These are phyloP conservation scores for Yamadazyma pseudoaaseri DNA, from an alignment of 1,139 yeast species.

Conservation along the genomic window DNA sequence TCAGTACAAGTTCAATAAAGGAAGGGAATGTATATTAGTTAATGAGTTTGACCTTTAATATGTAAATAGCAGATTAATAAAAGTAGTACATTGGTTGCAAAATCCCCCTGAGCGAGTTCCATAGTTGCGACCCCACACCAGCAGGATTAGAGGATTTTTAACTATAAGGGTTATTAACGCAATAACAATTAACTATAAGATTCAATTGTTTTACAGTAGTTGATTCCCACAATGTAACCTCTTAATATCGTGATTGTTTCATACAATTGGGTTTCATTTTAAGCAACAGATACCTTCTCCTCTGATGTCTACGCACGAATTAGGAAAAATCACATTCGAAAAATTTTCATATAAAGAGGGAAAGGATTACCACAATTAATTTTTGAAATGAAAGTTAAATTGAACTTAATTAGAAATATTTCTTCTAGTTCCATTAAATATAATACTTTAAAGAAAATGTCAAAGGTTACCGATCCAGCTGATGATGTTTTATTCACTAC, in stretches of 20 bases:
- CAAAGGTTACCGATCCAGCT: constrained; percentile 3
- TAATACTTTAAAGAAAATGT: constrained; percentile 2
- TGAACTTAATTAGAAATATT: constrained; percentile 3
- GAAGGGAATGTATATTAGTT: constrained; percentile 30
- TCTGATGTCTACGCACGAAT: constrained; percentile 2
- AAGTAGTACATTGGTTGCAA: no score
- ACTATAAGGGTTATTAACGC: no score
- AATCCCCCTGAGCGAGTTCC: no score
- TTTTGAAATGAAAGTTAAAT: constrained; percentile 5
- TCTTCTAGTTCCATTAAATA: constrained; percentile 3
- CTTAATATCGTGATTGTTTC: no score
- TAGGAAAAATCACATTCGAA: constrained; percentile 5
- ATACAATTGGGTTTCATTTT: no score
- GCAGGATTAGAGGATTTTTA: no score
- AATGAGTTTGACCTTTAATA: constrained; percentile 17
- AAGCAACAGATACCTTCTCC: no score
- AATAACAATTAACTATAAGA: no score
- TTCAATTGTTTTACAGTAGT: no score
- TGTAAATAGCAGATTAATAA: no score
- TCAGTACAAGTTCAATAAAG: constrained; percentile 34
- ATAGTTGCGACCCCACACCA: no score
- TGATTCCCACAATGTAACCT: no score
- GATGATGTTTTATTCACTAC: constrained; percentile 61
- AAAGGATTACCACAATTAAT: neutral
- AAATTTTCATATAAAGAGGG: constrained; percentile 6